Evolutionary conservation across 257 asterid species (phyloP).

Genomic region (Euphrasia confusa): DNA sequence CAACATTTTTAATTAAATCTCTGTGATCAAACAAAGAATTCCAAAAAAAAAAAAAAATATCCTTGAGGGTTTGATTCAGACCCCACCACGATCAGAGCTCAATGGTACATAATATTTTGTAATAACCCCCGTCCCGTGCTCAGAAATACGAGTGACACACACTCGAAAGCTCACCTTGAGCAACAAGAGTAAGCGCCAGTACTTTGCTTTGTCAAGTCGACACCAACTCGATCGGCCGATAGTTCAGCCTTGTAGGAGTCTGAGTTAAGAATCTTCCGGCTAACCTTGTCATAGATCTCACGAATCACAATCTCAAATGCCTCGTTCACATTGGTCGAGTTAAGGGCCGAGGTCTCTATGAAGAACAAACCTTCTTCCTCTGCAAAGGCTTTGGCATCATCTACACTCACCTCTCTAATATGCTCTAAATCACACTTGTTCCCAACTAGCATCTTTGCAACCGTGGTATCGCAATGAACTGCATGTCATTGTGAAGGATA

Average conservation of each 20-base stretch:
- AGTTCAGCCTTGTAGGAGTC: conserved; percentile 65
- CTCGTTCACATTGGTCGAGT: conserved; percentile 52
- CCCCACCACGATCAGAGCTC: background rate
- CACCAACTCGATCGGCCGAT: conserved; percentile 50
- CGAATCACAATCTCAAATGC: conserved; percentile 67
- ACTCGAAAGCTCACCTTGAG: conserved; percentile 22
- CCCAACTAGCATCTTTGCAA: conserved; percentile 64
- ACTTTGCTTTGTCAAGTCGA: conserved; percentile 34
- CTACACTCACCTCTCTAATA: conserved; percentile 63
- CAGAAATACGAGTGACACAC: background rate
- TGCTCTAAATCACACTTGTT: conserved; percentile 67
- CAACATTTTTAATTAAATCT: no score
- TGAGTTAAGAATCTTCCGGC: conserved; percentile 56
- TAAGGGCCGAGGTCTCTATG: conserved; percentile 70
- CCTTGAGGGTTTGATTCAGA: no score
- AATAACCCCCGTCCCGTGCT: background rate
- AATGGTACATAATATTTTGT: background rate
- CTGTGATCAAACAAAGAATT: no score
- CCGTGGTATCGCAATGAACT: conserved; percentile 66
- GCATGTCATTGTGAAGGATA: conserved; percentile 23
- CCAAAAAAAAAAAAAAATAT: no score
- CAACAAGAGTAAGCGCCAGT: conserved; percentile 29
- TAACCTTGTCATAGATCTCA: conserved; percentile 57
- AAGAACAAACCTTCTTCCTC: conserved; percentile 63
- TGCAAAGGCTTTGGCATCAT: conserved; percentile 56